Conservation (phyloP, 2,329 filamentous ascomycete species). For the Leptographium flavum region DNA sequence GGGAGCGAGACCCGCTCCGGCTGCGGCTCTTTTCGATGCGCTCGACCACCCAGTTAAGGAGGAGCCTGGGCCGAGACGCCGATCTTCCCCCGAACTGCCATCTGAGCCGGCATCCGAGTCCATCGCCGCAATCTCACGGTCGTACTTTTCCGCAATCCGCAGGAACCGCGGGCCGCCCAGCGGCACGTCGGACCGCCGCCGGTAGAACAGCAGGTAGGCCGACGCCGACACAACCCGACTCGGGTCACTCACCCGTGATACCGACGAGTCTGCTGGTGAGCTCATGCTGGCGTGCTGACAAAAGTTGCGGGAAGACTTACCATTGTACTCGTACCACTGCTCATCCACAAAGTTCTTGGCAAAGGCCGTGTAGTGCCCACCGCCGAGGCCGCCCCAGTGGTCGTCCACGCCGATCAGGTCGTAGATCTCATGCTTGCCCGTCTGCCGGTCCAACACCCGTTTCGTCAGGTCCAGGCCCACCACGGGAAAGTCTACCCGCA, state of each 20-base stretch:
- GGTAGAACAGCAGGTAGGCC: conserved; percentile 93
- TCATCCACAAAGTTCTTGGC: conserved; percentile 83
- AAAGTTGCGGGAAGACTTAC: conserved; percentile 41
- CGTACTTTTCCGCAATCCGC: conserved; percentile 51
- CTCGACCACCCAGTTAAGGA: conserved; percentile 86
- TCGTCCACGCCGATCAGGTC: conserved; percentile 94
- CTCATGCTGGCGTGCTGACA: not conserved
- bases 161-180: conserved; percentile 68
- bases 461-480: conserved; percentile 71
- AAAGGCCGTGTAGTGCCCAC: conserved; percentile 91
- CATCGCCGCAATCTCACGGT: conserved; percentile 29
- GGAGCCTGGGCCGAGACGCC: conserved; percentile 70
- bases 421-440: conserved; percentile 72
- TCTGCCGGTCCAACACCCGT: conserved; percentile 65
- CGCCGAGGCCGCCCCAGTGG: conserved; percentile 84
- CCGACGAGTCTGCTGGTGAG: conserved; percentile 51
- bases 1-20: conserved; percentile 55
- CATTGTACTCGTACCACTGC: conserved; percentile 94
- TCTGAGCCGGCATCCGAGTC: conserved; percentile 30
- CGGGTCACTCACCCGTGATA: conserved; percentile 45
- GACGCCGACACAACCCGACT: conserved; percentile 54
- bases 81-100: conserved; percentile 55
- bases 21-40: conserved; percentile 67
- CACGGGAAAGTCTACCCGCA: conserved; percentile 80
- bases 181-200: conserved; percentile 60